Conservation (phyloP, 345 rosid genomes). For the Eucalyptus tenuipes region DNA sequence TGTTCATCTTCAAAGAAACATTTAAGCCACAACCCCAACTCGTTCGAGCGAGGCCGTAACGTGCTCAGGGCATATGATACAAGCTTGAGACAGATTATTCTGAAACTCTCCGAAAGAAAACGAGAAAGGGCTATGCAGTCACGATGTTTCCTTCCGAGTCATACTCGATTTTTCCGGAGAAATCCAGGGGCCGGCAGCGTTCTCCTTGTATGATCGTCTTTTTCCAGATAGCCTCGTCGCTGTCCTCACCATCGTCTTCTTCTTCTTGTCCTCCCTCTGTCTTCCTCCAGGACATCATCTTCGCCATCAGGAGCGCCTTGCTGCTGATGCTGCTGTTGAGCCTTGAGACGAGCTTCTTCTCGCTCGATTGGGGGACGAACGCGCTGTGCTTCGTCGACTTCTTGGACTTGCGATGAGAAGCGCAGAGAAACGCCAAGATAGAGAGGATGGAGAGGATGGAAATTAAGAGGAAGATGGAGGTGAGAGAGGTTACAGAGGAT, state of each 20-base stretch:
- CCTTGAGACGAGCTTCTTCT: slow-evolving; percentile 16
- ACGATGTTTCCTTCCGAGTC: slow-evolving; percentile 41
- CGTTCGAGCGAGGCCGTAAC: not conserved
- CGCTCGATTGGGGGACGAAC: not conserved
- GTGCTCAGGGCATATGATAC: not conserved
- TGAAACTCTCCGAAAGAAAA: not conserved
- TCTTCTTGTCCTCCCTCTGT: not conserved
- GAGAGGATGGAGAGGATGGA: not conserved
- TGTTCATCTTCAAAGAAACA: not conserved
- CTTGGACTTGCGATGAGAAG: not conserved
- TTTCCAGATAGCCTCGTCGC: slow-evolving; percentile 31
- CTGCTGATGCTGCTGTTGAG: slow-evolving; percentile 20
- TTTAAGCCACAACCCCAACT: not conserved
- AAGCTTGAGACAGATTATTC: not conserved
- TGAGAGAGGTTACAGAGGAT: not conserved
- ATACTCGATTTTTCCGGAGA: slow-evolving; percentile 41
- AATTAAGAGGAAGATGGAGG: not conserved
- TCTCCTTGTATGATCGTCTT: slow-evolving; percentile 43
- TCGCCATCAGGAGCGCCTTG: slow-evolving; percentile 31
- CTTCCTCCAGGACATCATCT: slow-evolving; percentile 45
- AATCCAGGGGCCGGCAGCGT: slow-evolving; percentile 34
- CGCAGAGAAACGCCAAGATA: not conserved
- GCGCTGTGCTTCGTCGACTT: not conserved
- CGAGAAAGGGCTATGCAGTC: not conserved
- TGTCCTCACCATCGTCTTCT: slow-evolving; percentile 1